These are phyloP conservation scores for Galerina marginata DNA, from an alignment of 768 basidiomycete genomes.

Conservation along the genomic window DNA sequence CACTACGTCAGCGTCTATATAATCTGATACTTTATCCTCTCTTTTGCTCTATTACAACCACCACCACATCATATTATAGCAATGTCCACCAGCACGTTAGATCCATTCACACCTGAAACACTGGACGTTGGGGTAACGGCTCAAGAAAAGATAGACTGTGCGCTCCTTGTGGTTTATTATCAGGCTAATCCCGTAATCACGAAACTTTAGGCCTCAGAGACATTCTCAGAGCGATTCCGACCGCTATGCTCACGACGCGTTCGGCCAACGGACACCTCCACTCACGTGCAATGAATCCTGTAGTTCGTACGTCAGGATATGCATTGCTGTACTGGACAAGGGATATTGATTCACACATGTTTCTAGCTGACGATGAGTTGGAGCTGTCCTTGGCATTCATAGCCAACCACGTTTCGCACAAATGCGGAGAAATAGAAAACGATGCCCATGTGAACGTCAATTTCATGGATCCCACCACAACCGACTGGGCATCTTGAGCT, in stretches of 20 bases:
- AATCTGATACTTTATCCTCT: slow-evolving; percentile 24
- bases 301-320: slow-evolving; percentile 52
- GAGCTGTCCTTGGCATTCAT: slow-evolving; percentile 69
- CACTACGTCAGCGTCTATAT: slow-evolving; percentile 2
- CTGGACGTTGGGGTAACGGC: slow-evolving; percentile 61
- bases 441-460: slow-evolving; percentile 82
- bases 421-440: slow-evolving; percentile 78
- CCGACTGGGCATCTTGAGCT: slow-evolving; percentile 73
- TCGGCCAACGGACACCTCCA: slow-evolving; percentile 71
- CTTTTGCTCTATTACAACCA: slow-evolving; percentile 13
- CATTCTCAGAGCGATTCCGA: slow-evolving; percentile 66
- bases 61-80: not conserved
- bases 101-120: slow-evolving; percentile 74
- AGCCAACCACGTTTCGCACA: slow-evolving; percentile 74
- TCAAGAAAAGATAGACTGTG: slow-evolving; percentile 71
- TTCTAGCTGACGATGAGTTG: slow-evolving; percentile 39
- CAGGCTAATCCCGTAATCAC: not conserved
- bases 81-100: slow-evolving; percentile 47
- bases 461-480: slow-evolving; percentile 71
- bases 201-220: slow-evolving; percentile 58
- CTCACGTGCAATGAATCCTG: slow-evolving; percentile 80
- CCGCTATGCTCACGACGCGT: slow-evolving; percentile 82
- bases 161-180: not conserved
- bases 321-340: not conserved
- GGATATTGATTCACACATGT: not conserved